These are phyloP conservation scores for Lactarius indigo DNA, from an alignment of 768 basidiomycete species.

Conservation along the genomic window DNA sequence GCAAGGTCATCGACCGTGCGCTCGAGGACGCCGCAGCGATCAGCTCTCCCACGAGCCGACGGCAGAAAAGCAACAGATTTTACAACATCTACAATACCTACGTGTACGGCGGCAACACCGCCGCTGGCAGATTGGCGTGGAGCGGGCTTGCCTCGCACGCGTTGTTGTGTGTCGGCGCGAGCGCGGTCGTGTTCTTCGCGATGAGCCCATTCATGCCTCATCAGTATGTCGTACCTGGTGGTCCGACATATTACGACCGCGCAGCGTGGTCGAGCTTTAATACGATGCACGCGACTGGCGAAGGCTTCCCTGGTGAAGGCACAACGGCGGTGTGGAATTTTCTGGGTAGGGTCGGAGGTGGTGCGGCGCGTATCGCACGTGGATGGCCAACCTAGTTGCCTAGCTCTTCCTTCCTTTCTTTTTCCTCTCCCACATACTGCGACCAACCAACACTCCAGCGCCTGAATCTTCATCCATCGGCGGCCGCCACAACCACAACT, in stretches of 20 bases:
- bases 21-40: conserved; percentile 37
- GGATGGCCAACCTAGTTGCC: conserved; percentile 67
- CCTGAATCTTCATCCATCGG: neutral
- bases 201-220: conserved; percentile 57
- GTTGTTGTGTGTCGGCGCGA: conserved; percentile 54
- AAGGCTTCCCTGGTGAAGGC: conserved; percentile 59
- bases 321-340: conserved; percentile 65
- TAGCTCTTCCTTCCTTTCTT: neutral
- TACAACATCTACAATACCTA: conserved; percentile 87
- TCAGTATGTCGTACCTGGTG: conserved; percentile 59
- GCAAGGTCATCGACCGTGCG: conserved; percentile 70
- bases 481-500: neutral
- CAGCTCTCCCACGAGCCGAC: conserved; percentile 23
- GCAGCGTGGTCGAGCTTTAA: conserved; percentile 80
- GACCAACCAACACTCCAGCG: neutral
- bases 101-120: conserved; percentile 46
- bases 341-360: conserved; percentile 67
- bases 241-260: conserved; percentile 70
- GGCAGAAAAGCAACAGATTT: conserved; percentile 48
- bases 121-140: conserved; percentile 18
- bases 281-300: conserved; percentile 61
- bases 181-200: conserved; percentile 57
- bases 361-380: conserved; percentile 69
- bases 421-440: neutral
- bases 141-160: conserved; percentile 20